These are phyloP conservation scores for Kodamaea nitidulidarum DNA, from an alignment of 805 yeast genomes.

Conservation along the genomic window DNA sequence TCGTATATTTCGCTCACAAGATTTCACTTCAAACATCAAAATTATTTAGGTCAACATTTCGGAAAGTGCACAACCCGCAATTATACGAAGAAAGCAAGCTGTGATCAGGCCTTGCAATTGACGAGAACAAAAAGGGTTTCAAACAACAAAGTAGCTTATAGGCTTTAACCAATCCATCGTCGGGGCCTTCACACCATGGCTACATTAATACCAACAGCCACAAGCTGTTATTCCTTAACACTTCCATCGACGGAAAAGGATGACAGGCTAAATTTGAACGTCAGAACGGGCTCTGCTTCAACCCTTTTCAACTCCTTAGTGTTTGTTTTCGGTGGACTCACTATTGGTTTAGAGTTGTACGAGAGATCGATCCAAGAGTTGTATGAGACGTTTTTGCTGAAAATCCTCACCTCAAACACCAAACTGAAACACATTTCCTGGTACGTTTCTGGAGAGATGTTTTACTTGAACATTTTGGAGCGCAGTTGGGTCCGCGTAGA, in stretches of 20 bases:
- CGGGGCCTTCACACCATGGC: slow-evolving; percentile 39
- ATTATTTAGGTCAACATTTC: slow-evolving; percentile 1
- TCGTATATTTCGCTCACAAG: slow-evolving; percentile 2
- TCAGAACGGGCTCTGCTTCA: slow-evolving; percentile 67
- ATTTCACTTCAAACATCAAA: background rate
- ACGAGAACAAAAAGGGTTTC: too few relatives aligned
- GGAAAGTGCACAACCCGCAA: background rate
- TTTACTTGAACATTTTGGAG: slow-evolving; percentile 55
- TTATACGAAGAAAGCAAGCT: background rate
- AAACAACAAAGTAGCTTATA: too few relatives aligned
- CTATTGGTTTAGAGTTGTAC: slow-evolving; percentile 49
- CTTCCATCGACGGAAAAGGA: slow-evolving; percentile 55
- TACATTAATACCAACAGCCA: slow-evolving; percentile 60
- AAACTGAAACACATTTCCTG: slow-evolving; percentile 24
- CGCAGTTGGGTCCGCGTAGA: slow-evolving; percentile 51
- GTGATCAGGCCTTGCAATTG: too few relatives aligned
- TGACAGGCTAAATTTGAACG: slow-evolving; percentile 51
- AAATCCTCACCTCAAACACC: slow-evolving; percentile 20
- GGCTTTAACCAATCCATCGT: too few relatives aligned
- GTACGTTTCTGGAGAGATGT: slow-evolving; percentile 61
- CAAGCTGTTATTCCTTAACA: slow-evolving; percentile 52
- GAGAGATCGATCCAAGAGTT: slow-evolving; percentile 39
- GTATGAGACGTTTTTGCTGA: slow-evolving; percentile 32
- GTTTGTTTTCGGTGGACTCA: slow-evolving; percentile 65
- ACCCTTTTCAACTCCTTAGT: slow-evolving; percentile 55